Evolutionary conservation across 345 rosid species (phyloP).

Genomic region (Draba incana): DNA sequence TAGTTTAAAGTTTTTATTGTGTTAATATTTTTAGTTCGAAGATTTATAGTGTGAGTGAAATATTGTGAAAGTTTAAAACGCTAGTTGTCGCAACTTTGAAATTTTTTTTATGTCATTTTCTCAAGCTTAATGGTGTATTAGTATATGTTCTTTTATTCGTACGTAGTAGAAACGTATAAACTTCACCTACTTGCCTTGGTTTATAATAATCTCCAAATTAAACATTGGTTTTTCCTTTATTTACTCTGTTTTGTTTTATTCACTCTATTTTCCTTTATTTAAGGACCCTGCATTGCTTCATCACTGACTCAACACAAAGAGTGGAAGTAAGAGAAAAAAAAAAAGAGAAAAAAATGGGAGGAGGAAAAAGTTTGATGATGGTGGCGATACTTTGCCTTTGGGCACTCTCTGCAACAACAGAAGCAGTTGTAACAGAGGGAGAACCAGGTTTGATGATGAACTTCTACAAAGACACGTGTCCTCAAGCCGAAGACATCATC

Average conservation of each 20-base stretch:
- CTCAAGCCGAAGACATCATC: constrained; percentile 94
- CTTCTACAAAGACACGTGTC: constrained; percentile 89
- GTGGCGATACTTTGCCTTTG: constrained; percentile 51
- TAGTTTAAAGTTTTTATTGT: too few relatives aligned
- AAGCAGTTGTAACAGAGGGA: constrained; percentile 47
- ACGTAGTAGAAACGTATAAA: background rate
- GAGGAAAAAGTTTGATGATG: constrained; percentile 48
- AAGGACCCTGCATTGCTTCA: constrained; percentile 33
- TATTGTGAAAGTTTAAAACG: too few relatives aligned
- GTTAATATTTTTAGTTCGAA: too few relatives aligned
- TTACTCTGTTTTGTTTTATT: too few relatives aligned
- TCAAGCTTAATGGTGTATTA: constrained; percentile 11
- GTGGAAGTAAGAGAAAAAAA: constrained; percentile 20
- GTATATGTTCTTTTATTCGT: constrained; percentile 5
- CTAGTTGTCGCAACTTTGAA: too few relatives aligned
- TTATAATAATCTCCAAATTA: constrained; percentile 22
- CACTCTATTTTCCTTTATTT: constrained; percentile 27
- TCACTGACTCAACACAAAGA: constrained; percentile 34
- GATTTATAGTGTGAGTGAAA: too few relatives aligned
- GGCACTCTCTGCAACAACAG: constrained; percentile 54
- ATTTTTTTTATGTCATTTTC: too few relatives aligned
- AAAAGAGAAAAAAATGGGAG: constrained; percentile 48
- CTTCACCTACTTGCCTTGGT: constrained; percentile 32
- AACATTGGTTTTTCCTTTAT: constrained; percentile 12
- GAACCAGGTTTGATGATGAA: constrained; percentile 75